Evolutionary conservation across 495 filamentous ascomycete genomes (phyloP), one percentile per base, ranked within the genome.

Genomic region (Beverwykella pulmonaria): DNA sequence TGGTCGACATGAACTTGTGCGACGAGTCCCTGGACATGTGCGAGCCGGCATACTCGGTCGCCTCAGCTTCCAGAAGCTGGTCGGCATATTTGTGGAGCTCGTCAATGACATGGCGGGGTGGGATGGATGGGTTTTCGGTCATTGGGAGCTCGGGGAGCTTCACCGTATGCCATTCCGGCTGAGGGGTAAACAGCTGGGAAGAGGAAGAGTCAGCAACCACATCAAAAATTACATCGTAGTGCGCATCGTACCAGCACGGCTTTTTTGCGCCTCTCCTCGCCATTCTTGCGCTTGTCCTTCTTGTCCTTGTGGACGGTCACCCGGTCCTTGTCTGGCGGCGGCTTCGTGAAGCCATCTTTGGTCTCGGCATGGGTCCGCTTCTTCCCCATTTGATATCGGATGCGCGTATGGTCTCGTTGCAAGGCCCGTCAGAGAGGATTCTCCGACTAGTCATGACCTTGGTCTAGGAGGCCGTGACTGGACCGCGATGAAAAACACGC

Each of bases 1-100:
- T 96, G 5, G 92, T 95, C 1, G 90, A 90, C 79, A 97, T 87
- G 81, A 98, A 98, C 76, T 90, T 94, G 73, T 93, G 88, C 10
- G 92, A 90, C 1, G 94, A 97, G 46, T 90, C 89, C 23, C 84
- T 66, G 67, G 71, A 82, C 76, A 81, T 73, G 60, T 83, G 76
- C 3, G 78, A 78, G 7, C 74, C 76, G 10, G 79, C 76, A 74
- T 92, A 89, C 77, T 88, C 65, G 47, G 83, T 77, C 75, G 82
- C 83, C 78, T 98, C 94, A 27, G 84, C 78, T 59, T 92, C 86
- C 1, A 98, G 81, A 19, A 97, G 79, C 2, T 81, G 80, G 47
- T 87, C 84, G 10, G 91, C 93, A 75, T 93, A 86, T 1, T 84
- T 77, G 68, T 94, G 88, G 20, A 98, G 75, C 48, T 86, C 87